Conservation (phyloP, 371 early-diverging fungal genomes). For the Circinella minor region DNA sequence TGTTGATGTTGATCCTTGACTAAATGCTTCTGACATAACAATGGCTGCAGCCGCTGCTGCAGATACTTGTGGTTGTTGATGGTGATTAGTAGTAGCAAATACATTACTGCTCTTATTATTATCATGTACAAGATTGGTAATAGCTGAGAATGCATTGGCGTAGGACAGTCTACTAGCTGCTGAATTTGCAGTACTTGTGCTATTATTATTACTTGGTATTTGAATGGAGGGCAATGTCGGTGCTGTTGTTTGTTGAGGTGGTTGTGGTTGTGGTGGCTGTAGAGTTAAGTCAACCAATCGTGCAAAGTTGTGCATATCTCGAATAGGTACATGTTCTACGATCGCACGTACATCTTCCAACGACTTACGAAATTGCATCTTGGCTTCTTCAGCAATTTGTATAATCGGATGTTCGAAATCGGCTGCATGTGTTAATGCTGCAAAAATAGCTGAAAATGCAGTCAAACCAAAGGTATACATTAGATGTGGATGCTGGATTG, state of each 20-base stretch:
- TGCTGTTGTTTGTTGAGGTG: constrained; percentile 1
- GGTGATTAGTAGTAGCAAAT: neutral
- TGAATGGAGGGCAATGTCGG: constrained; percentile 13
- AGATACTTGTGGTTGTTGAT: constrained; percentile 15
- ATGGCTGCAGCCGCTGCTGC: constrained; percentile 35
- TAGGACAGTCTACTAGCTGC: constrained; percentile 10
- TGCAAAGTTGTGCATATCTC: constrained; percentile 35
- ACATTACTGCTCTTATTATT: constrained; percentile 5
- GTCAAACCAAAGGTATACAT: constrained; percentile 45
- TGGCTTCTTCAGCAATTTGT: constrained; percentile 38
- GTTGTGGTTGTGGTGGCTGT: constrained; percentile 25
- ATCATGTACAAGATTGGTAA: constrained; percentile 14
- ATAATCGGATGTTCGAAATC: constrained; percentile 42
- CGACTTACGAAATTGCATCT: constrained; percentile 42
- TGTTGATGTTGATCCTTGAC: neutral
- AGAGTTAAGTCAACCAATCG: constrained; percentile 41
- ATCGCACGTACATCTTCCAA: constrained; percentile 41
- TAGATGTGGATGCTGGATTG: constrained; percentile 37
- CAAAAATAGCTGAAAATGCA: constrained; percentile 47
- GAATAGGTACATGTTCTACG: constrained; percentile 11
- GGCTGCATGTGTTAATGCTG: constrained; percentile 46
- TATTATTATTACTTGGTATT: constrained; percentile 1
- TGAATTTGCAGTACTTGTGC: neutral
- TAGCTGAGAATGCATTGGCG: constrained; percentile 22
- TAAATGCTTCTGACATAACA: constrained; percentile 29